Percentiles rank a stretch among this genome's conserved stretches.
phyloP scores from a whole-genome alignment of 2,329 filamentous ascomycete species.

The Fonsecaea pedrosoi region DNA sequence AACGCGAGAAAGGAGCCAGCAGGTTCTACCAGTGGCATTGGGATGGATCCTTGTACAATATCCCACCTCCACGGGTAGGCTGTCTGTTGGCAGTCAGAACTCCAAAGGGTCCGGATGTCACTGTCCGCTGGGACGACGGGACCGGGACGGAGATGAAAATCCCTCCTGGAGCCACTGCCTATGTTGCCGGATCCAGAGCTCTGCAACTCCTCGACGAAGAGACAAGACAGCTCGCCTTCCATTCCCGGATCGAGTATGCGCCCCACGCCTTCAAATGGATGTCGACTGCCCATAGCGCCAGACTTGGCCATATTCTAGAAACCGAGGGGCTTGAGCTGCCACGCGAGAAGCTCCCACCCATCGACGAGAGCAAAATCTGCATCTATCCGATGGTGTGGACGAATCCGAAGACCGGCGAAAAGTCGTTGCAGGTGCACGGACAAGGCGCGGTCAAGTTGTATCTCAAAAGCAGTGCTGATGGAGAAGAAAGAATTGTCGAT shows the following conservation, averaged over 20 bases:
- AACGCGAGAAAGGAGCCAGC: conserved; percentile 45
- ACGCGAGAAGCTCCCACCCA: conserved; percentile 43
- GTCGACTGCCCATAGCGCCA: conserved; percentile 46
- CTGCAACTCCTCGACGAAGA: conserved; percentile 43
- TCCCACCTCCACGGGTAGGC: conserved; percentile 47
- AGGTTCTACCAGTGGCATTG: conserved; percentile 51
- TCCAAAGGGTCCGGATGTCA: conserved; percentile 45
- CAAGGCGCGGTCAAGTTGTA: conserved; percentile 47
- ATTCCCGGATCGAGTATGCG: conserved; percentile 48
- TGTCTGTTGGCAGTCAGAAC: conserved; percentile 47
- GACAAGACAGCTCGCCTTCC: conserved; percentile 40
- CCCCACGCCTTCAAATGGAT: conserved; percentile 50
- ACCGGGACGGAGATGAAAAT: conserved; percentile 46
- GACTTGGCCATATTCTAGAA: conserved; percentile 46
- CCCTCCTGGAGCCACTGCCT: conserved; percentile 46
- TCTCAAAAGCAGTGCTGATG: conserved; percentile 44
- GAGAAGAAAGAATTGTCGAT: conserved; percentile 37
- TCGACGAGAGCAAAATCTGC: conserved; percentile 44
- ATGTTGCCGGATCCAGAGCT: conserved; percentile 43
- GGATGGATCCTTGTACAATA: conserved; percentile 47
- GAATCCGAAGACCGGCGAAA: conserved; percentile 46
- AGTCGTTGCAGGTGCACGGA: conserved; percentile 47
- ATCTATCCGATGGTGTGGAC: conserved; percentile 50
- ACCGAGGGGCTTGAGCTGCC: conserved; percentile 42
- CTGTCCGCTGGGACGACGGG: conserved; percentile 47